Percentiles rank a stretch among this genome's conserved stretches.
Evolutionary conservation across 345 rosid genomes (phyloP).

Genomic region (Nephelium lappaceum): DNA sequence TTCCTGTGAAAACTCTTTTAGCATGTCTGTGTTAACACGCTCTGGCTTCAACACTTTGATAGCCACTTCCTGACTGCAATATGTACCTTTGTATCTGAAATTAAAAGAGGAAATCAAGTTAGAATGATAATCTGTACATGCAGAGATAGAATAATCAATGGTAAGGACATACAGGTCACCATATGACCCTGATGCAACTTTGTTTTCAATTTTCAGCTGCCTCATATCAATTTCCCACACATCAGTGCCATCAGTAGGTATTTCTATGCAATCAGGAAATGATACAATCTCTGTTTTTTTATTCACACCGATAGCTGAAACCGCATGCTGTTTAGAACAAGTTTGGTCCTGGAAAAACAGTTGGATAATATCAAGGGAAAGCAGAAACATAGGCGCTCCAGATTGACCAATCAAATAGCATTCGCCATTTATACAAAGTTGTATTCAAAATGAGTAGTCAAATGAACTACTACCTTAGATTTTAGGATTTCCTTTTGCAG

Average conservation of each 20-base stretch:
- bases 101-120: slow-evolving; percentile 19
- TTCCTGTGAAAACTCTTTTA: slow-evolving; percentile 92
- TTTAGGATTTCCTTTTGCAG: slow-evolving; percentile 70
- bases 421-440: slow-evolving; percentile 2
- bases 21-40: slow-evolving; percentile 70
- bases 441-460: slow-evolving; percentile 1
- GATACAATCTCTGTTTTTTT: slow-evolving; percentile 43
- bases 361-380: slow-evolving; percentile 29
- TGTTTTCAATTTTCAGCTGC: slow-evolving; percentile 71
- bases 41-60: slow-evolving; percentile 89
- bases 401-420: not conserved
- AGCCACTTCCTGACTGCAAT: slow-evolving; percentile 96
- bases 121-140: slow-evolving; percentile 12
- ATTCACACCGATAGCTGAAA: slow-evolving; percentile 41
- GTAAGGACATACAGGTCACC: slow-evolving; percentile 79
- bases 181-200: slow-evolving; percentile 84
- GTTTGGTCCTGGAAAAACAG: slow-evolving; percentile 60
- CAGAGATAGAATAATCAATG: slow-evolving; percentile 11
- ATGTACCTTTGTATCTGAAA: slow-evolving; percentile 79
- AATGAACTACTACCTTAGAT: slow-evolving; percentile 62
- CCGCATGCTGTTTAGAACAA: slow-evolving; percentile 44
- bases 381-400: slow-evolving; percentile 16
- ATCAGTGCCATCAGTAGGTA: slow-evolving; percentile 92
- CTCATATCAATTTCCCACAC: slow-evolving; percentile 92
- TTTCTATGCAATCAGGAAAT: slow-evolving; percentile 63